phyloP scores from a whole-genome alignment of 495 filamentous ascomycete species.

The Arthonia radiata region DNA sequence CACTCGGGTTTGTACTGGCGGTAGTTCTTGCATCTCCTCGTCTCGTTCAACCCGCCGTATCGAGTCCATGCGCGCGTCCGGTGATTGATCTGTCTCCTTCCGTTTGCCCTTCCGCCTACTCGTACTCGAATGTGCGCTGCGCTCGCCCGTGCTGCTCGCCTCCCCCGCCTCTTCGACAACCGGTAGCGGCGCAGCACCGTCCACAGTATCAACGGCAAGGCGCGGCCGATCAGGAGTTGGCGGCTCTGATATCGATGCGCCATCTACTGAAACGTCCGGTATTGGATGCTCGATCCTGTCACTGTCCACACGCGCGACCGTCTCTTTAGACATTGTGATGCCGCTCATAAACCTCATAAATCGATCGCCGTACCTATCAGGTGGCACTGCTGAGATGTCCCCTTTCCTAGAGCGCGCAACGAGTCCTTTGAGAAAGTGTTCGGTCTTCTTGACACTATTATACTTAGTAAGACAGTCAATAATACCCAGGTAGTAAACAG shows the following conservation, averaged over 20 bases:
- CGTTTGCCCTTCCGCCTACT: too few species aligned
- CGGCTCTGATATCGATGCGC: too few species aligned
- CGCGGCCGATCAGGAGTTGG: constrained; percentile 25
- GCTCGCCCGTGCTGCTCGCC: constrained; percentile 41
- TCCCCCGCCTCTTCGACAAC: constrained; percentile 84
- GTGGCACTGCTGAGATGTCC: constrained; percentile 84
- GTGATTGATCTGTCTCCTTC: too few species aligned
- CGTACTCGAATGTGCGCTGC: too few species aligned
- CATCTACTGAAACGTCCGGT: too few species aligned
- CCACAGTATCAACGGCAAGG: constrained; percentile 24
- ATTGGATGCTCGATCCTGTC: not conserved
- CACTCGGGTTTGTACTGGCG: too few species aligned
- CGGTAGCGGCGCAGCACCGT: constrained; percentile 46
- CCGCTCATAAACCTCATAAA: constrained; percentile 82
- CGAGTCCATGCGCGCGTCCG: too few species aligned
- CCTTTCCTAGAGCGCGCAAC: constrained; percentile 48
- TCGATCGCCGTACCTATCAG: constrained; percentile 73
- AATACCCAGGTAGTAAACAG: constrained; percentile 93
- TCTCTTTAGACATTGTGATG: constrained; percentile 66
- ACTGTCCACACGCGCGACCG: not conserved
- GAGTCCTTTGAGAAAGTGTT: constrained; percentile 85
- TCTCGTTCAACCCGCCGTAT: too few species aligned
- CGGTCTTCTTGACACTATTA: constrained; percentile 62
- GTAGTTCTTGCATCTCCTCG: too few species aligned
- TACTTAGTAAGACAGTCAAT: constrained; percentile 97